Evolutionary conservation across 352 stramenopile genomes (phyloP).

Genomic region (Phytophthora chlamydospora): DNA sequence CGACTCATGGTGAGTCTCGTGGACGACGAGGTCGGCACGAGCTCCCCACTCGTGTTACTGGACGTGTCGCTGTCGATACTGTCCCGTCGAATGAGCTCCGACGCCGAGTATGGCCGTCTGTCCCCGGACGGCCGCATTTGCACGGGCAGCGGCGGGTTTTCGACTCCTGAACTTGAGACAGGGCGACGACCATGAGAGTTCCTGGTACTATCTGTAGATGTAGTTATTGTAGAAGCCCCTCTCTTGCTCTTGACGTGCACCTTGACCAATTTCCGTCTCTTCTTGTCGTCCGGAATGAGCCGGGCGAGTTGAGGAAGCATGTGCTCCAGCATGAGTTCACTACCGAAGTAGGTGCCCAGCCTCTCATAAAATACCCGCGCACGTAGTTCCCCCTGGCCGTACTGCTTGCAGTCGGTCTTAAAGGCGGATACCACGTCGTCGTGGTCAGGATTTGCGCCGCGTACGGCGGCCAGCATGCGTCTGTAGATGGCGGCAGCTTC

Average conservation of each 20-base stretch:
- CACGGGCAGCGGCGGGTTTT: constrained; percentile 27
- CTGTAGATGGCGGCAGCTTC: constrained; percentile 84
- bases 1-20: constrained; percentile 41
- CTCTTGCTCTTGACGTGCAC: constrained; percentile 47
- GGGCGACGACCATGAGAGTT: constrained; percentile 29
- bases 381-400: constrained; percentile 66
- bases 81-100: constrained; percentile 46
- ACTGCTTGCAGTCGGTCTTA: constrained; percentile 83
- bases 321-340: constrained; percentile 77
- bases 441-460: constrained; percentile 73
- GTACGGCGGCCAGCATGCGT: constrained; percentile 77
- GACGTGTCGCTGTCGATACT: constrained; percentile 54
- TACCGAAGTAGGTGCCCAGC: constrained; percentile 69
- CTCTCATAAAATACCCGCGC: constrained; percentile 68
- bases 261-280: constrained; percentile 77
- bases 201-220: constrained; percentile 4
- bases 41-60: constrained; percentile 40
- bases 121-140: constrained; percentile 31
- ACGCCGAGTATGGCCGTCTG: constrained; percentile 47
- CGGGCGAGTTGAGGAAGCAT: constrained; percentile 80
- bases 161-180: constrained; percentile 40
- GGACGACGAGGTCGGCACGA: constrained; percentile 23
- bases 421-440: constrained; percentile 76
- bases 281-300: constrained; percentile 79
- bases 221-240: constrained; percentile 1